Evolutionary conservation across 345 rosid species (phyloP), one percentile per base, ranked within the genome.

Genomic region (Aethionema arabicum): DNA sequence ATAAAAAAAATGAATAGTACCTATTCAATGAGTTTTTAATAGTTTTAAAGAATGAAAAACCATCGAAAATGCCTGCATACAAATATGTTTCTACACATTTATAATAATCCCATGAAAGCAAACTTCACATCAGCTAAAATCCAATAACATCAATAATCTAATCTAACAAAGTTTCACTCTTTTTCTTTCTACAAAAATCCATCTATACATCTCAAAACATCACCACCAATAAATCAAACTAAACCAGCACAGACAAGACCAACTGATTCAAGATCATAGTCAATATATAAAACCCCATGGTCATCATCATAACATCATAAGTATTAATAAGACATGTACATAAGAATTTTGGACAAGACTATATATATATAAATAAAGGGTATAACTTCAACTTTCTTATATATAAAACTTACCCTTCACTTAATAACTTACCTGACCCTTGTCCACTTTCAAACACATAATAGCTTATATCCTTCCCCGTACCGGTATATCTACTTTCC

Each of bases 311-410:
- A 52, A 59, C 70, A 52, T 36, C 56, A 57, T 44, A 65, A 56
- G 67, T 65, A 59, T 45, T 43, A 21, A 21, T 46, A 59, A 52
- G 52, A 77, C 78, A 79, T 83, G 86, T 83, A 88, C 90, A 85
- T 65, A 72, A 59, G 52, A 59, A 31, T 65, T 72, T 59, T 13
- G 77, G 27, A 21, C 27, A 21, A 76, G 72, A 85, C 70, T 72
- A 66, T 72, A 57, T 63, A 77, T 68, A 74, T 65, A 57, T 50
- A 61, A 61, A 57, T 50, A 61, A 61, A 53, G 63, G 59, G 61
- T 63, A 15, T 61, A 65, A 70, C 57, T 42, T 11, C 35, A 4
- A 57, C 65, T 57, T 63, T 35, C 60, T 56, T 69, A 63, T 56
- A 57, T 70, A 46, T 69, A 69, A 5, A 72, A 69, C 70, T 76